phyloP scores from a whole-genome alignment of 2,329 filamentous ascomycete species.

The Rutstroemia sp. region DNA sequence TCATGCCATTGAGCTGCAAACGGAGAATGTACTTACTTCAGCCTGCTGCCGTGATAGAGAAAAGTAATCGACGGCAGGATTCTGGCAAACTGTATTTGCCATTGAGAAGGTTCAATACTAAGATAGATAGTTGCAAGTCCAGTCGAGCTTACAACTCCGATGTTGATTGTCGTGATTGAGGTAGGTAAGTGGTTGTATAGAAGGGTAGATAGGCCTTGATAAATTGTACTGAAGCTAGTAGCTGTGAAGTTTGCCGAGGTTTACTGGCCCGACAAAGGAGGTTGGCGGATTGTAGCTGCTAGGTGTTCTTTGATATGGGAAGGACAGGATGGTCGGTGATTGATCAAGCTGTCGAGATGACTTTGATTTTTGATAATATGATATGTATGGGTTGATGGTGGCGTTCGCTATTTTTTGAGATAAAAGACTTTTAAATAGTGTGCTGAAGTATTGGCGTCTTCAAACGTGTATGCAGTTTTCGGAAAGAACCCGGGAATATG shows the following conservation, averaged over 20 bases:
- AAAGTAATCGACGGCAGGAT: constrained; percentile 17
- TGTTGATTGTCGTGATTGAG: background rate
- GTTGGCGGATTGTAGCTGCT: background rate
- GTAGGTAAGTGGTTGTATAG: background rate
- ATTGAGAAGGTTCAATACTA: constrained; percentile 8
- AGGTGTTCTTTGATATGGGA: background rate
- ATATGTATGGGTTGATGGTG: constrained; percentile 3
- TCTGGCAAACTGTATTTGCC: constrained; percentile 14
- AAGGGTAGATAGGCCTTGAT: background rate
- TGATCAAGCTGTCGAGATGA: background rate
- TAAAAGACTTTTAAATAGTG: constrained; percentile 4
- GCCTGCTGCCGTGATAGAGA: constrained; percentile 13
- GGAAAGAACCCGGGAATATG: background rate
- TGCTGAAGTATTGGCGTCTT: background rate
- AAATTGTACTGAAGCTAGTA: background rate
- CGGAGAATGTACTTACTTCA: constrained; percentile 14
- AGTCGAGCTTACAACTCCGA: constrained; percentile 6
- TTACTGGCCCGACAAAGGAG: constrained; percentile 5
- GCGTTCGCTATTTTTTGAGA: constrained; percentile 2
- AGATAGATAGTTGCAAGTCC: constrained; percentile 1
- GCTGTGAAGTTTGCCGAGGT: constrained; percentile 2
- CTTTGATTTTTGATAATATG: background rate
- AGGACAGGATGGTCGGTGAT: background rate
- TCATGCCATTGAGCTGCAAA: background rate
- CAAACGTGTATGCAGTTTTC: background rate